Conservation (phyloP, 305 asterid species). For the Fraxinus nigra region DNA sequence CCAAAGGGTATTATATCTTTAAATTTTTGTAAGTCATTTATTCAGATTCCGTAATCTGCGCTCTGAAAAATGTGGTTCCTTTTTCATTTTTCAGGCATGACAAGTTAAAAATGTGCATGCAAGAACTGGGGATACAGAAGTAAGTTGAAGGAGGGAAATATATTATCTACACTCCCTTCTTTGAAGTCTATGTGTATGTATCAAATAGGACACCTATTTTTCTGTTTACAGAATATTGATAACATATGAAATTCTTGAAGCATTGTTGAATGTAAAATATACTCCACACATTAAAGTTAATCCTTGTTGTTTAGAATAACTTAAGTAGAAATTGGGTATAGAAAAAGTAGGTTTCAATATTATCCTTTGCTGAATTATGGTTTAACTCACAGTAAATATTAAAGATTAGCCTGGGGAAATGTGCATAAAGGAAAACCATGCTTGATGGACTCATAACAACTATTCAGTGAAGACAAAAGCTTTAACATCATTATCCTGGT, state of each 20-base stretch:
- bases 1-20: slow-evolving; percentile 65
- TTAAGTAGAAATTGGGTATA: slow-evolving; percentile 1
- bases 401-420: slow-evolving; percentile 9
- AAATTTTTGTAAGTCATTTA: slow-evolving; percentile 23
- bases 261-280: neutral
- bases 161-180: slow-evolving; percentile 16
- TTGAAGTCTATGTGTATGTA: neutral
- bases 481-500: neutral
- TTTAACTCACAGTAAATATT: slow-evolving; percentile 8
- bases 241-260: neutral
- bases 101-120: slow-evolving; percentile 66
- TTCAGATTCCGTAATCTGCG: slow-evolving; percentile 14
- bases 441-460: neutral
- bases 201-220: slow-evolving; percentile 16
- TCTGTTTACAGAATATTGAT: slow-evolving; percentile 7
- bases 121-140: slow-evolving; percentile 75
- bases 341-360: slow-evolving; percentile 6
- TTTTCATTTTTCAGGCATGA: slow-evolving; percentile 60
- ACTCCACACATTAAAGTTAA: neutral
- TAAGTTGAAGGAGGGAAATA: slow-evolving; percentile 42
- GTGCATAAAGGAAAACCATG: slow-evolving; percentile 1
- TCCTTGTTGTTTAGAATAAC: neutral
- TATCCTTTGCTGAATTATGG: slow-evolving; percentile 7
- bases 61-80: slow-evolving; percentile 23
- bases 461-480: neutral